Evolutionary conservation across 148 eudicot species (phyloP).

Genomic region (Dianthus caryophyllus): DNA sequence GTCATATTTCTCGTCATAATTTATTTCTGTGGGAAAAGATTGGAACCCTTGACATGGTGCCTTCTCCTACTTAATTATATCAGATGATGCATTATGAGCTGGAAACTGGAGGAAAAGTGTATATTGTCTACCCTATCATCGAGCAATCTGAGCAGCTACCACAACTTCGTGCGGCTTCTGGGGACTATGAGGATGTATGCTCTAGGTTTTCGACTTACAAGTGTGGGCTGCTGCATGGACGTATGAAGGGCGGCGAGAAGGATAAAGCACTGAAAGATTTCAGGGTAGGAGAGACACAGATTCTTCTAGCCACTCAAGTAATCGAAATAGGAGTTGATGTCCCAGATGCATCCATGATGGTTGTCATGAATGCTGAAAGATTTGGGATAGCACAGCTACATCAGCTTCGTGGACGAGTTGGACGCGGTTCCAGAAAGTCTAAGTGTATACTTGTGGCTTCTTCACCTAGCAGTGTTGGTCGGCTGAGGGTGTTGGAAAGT

Average conservation of each 20-base stretch:
- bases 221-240: conserved; percentile 87
- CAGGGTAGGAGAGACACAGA: conserved; percentile 66
- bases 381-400: conserved; percentile 95
- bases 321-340: conserved; percentile 93
- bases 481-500: conserved; percentile 67
- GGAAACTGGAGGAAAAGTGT: conserved; percentile 71
- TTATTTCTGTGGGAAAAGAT: not conserved
- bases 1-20: too few species aligned
- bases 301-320: conserved; percentile 83
- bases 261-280: conserved; percentile 67
- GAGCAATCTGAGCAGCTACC: conserved; percentile 85
- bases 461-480: conserved; percentile 41
- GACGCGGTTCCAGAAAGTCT: conserved; percentile 81
- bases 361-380: conserved; percentile 95
- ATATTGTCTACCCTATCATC: conserved; percentile 78
- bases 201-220: conserved; percentile 46
- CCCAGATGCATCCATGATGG: conserved; percentile 99
- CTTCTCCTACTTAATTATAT: not conserved
- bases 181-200: conserved; percentile 62
- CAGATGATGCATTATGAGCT: conserved; percentile 83
- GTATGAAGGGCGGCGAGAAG: conserved; percentile 79
- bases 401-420: conserved; percentile 95
- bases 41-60: not conserved
- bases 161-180: conserved; percentile 86
- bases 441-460: conserved; percentile 63